These are phyloP conservation scores for Aleurites moluccanus DNA, from an alignment of 441 rosid species.

Conservation along the genomic window DNA sequence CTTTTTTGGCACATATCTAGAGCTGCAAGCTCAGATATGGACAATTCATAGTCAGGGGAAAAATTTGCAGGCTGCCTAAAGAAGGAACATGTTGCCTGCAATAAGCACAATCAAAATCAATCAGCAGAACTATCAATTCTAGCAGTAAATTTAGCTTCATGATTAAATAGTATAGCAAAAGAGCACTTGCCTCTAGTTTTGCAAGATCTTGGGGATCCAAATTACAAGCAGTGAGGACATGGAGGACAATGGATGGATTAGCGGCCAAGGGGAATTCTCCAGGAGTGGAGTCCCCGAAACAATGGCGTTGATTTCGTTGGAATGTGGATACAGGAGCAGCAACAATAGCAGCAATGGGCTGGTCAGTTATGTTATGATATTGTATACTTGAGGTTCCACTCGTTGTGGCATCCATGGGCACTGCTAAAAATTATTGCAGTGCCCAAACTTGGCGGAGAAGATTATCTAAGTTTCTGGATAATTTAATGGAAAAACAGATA, in stretches of 20 bases:
- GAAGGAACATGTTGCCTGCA: conserved; percentile 95
- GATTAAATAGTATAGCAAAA: conserved; percentile 14
- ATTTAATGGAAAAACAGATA: conserved; percentile 2
- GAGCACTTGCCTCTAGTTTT: conserved; percentile 81
- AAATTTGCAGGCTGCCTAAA: conserved; percentile 97
- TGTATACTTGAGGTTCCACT: conserved; percentile 71
- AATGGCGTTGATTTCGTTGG: conserved; percentile 76
- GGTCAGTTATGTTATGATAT: conserved; percentile 72
- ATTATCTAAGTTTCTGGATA: conserved; percentile 40
- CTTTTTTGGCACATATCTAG: conserved; percentile 91
- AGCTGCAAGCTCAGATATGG: conserved; percentile 92
- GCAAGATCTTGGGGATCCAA: conserved; percentile 97
- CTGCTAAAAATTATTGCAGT: conserved; percentile 51
- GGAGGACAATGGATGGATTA: conserved; percentile 87
- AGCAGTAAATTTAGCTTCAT: conserved; percentile 14
- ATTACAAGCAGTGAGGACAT: conserved; percentile 83
- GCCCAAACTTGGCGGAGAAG: conserved; percentile 47
- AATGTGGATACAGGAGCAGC: conserved; percentile 51
- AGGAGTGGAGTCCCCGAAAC: conserved; percentile 75
- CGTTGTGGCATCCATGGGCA: conserved; percentile 93
- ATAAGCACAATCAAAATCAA: conserved; percentile 42
- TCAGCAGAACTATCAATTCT: conserved; percentile 63
- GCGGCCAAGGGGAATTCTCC: conserved; percentile 98
- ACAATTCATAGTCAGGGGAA: conserved; percentile 66
- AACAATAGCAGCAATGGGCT: conserved; percentile 57